phyloP scores from a whole-genome alignment of 2,329 filamentous ascomycete genomes.

The Pseudogymnoascus sp. region DNA sequence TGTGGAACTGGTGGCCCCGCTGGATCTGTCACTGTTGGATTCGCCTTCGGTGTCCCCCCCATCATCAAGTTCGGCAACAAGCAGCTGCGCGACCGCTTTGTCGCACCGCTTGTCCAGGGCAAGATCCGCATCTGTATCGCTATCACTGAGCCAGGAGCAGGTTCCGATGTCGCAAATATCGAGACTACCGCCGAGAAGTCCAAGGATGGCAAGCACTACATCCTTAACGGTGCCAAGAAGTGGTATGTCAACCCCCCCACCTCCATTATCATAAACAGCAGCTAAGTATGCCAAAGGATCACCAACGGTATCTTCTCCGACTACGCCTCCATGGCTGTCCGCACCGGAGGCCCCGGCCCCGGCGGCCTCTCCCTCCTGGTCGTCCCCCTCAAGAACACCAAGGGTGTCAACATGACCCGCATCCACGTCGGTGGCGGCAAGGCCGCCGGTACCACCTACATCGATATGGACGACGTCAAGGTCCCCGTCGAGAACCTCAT shows the following conservation, averaged over 20 bases:
- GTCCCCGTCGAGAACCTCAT: conserved; percentile 65
- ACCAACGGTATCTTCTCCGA: conserved; percentile 66
- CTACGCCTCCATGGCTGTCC: conserved; percentile 61
- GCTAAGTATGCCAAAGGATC: conserved; percentile 37
- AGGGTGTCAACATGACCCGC: conserved; percentile 59
- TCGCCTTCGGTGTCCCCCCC: conserved; percentile 65
- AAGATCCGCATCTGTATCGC: conserved; percentile 65
- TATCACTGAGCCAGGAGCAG: conserved; percentile 69
- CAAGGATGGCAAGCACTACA: conserved; percentile 55
- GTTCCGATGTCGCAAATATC: conserved; percentile 67
- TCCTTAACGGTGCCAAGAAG: conserved; percentile 68
- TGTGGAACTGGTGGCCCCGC: conserved; percentile 56
- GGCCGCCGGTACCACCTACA: conserved; percentile 63
- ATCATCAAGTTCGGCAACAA: conserved; percentile 59
- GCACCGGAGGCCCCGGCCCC: conserved; percentile 53
- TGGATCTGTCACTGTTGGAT: conserved; percentile 58
- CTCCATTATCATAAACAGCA: not conserved
- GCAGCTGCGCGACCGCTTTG: conserved; percentile 54
- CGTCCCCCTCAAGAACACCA: conserved; percentile 59
- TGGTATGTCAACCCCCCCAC: conserved; percentile 38
- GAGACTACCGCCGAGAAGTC: conserved; percentile 57
- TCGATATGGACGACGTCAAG: conserved; percentile 66
- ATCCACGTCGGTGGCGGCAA: conserved; percentile 59
- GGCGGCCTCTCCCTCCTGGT: conserved; percentile 62
- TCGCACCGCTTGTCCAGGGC: conserved; percentile 60